These are phyloP conservation scores for Leccinum longicurvipes DNA, from an alignment of 768 basidiomycete genomes.

Conservation along the genomic window DNA sequence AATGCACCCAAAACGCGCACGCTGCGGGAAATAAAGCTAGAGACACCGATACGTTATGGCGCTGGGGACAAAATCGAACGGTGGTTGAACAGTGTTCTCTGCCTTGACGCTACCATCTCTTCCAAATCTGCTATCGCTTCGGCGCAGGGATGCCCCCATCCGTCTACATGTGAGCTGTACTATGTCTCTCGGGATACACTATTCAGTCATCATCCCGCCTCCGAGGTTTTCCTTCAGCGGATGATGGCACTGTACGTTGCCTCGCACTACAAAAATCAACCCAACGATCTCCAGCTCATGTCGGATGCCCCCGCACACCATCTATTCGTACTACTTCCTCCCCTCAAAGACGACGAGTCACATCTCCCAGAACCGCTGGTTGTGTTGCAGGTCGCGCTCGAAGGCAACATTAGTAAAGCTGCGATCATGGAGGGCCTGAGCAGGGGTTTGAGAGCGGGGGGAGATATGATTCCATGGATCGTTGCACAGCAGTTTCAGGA, in stretches of 20 bases:
- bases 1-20: slow-evolving; percentile 63
- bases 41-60: slow-evolving; percentile 92
- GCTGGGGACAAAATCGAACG: slow-evolving; percentile 85
- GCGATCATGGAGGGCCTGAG: slow-evolving; percentile 83
- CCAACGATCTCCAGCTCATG: slow-evolving; percentile 96
- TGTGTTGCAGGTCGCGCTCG: slow-evolving; percentile 92
- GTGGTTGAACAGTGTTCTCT: slow-evolving; percentile 89
- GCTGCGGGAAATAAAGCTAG: slow-evolving; percentile 90
- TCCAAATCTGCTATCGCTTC: slow-evolving; percentile 36
- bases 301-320: slow-evolving; percentile 97
- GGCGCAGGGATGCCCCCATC: slow-evolving; percentile 87
- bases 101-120: slow-evolving; percentile 79
- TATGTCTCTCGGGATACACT: slow-evolving; percentile 94
- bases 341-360: slow-evolving; percentile 86
- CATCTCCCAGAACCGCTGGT: slow-evolving; percentile 92
- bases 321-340: slow-evolving; percentile 92
- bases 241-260: slow-evolving; percentile 99
- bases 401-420: slow-evolving; percentile 86
- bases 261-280: slow-evolving; percentile 98
- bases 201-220: slow-evolving; percentile 95
- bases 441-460: slow-evolving; percentile 80
- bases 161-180: slow-evolving; percentile 90
- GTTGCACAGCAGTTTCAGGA: slow-evolving; percentile 96
- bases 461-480: slow-evolving; percentile 98
- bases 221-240: slow-evolving; percentile 95